These are phyloP conservation scores for Ogataea paradorogensis DNA, from an alignment of 805 yeast species.

Conservation along the genomic window DNA sequence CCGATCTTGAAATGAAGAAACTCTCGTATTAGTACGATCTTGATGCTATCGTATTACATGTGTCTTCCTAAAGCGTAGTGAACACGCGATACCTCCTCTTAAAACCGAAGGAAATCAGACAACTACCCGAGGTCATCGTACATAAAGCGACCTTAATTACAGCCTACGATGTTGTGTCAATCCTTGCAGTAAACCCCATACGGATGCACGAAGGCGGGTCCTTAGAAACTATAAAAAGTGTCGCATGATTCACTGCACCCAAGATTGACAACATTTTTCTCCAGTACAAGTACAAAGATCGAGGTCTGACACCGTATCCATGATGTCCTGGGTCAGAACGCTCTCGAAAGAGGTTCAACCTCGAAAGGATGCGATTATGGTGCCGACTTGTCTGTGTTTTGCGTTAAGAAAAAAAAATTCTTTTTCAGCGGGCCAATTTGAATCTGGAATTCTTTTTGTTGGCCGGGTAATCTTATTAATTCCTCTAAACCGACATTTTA, in stretches of 20 bases:
- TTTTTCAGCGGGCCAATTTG: background rate
- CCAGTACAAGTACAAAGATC: slow-evolving; percentile 41
- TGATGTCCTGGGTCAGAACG: slow-evolving; percentile 57
- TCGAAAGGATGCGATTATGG: slow-evolving; percentile 55
- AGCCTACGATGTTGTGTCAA: slow-evolving; percentile 42
- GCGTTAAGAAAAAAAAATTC: slow-evolving; percentile 37
- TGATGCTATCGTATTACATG: no score
- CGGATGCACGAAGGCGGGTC: slow-evolving; percentile 65
- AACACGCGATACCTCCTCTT: no score
- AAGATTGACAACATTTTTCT: slow-evolving; percentile 53
- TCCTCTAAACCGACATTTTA: no score
- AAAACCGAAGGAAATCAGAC: no score
- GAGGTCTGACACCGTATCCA: slow-evolving; percentile 41
- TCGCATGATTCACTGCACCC: slow-evolving; percentile 63
- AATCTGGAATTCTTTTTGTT: background rate
- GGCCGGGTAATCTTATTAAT: slow-evolving; percentile 7
- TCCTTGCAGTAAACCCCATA: slow-evolving; percentile 63
- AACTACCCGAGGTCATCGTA: no score
- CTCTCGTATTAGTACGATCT: no score
- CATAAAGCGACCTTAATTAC: no score
- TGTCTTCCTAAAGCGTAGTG: no score
- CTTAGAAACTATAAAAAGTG: slow-evolving; percentile 39
- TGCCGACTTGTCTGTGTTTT: slow-evolving; percentile 49
- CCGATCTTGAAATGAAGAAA: no score
- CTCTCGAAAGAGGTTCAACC: slow-evolving; percentile 51